Conservation (phyloP, 768 basidiomycete genomes). For the Amanita molliuscula region DNA sequence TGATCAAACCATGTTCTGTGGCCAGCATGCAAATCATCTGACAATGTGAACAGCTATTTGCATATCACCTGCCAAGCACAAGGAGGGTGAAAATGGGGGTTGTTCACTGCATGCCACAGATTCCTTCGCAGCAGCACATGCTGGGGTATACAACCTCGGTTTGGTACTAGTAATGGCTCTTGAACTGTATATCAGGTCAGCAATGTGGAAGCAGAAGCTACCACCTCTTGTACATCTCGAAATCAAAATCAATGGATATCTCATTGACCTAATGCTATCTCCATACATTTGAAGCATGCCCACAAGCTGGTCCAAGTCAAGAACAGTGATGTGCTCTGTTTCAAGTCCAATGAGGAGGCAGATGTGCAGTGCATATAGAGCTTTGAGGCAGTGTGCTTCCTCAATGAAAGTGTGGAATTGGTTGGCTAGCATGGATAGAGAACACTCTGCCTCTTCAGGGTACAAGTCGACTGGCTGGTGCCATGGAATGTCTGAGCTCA, state of each 20-base stretch:
- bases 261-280: constrained; percentile 71
- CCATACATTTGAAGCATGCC: constrained; percentile 37
- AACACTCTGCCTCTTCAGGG: constrained; percentile 56
- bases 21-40: constrained; percentile 98
- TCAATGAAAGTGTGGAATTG: constrained; percentile 72
- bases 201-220: constrained; percentile 28
- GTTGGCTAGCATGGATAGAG: constrained; percentile 35
- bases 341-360: constrained; percentile 75
- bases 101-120: constrained; percentile 54
- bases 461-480: constrained; percentile 61
- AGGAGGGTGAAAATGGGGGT: constrained; percentile 80
- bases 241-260: constrained; percentile 90
- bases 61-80: too few relatives aligned
- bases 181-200: constrained; percentile 22
- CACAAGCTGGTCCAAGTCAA: constrained; percentile 53
- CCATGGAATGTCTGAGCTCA: constrained; percentile 89
- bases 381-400: constrained; percentile 73
- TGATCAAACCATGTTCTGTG: too few relatives aligned
- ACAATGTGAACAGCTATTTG: constrained; percentile 58
- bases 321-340: too few relatives aligned
- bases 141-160: too few relatives aligned
- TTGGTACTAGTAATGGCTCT: constrained; percentile 47
- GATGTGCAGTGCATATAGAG: constrained; percentile 51
- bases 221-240: constrained; percentile 49
- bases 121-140: constrained; percentile 74